Percentiles rank a stretch among this genome's conserved stretches.
Conservation (phyloP, 805 yeast genomes). For the Ogataea trehaloabstinens region DNA sequence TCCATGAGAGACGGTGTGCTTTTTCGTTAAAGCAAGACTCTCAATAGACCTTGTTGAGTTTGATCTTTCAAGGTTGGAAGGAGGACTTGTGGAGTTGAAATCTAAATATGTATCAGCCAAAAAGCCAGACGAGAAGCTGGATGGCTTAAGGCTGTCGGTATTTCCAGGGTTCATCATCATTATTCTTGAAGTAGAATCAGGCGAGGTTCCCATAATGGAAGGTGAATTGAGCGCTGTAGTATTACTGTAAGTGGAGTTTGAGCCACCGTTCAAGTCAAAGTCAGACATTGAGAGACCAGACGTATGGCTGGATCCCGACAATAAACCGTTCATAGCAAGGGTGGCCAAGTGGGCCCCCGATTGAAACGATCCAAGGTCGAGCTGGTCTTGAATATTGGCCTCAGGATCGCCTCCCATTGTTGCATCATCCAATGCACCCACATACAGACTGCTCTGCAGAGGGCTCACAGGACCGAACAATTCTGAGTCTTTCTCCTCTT, state of each 20-base stretch:
- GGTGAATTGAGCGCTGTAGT: slow-evolving; percentile 13
- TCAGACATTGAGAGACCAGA: slow-evolving; percentile 28
- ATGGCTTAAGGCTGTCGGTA: slow-evolving; percentile 2
- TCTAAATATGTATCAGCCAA: slow-evolving; percentile 15
- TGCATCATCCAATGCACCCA: not conserved
- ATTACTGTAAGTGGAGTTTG: slow-evolving; percentile 4
- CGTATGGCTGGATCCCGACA: slow-evolving; percentile 5
- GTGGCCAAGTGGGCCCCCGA: slow-evolving; percentile 32
- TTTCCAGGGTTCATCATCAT: slow-evolving; percentile 8
- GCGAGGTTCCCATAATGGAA: slow-evolving; percentile 16
- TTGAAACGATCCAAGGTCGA: slow-evolving; percentile 27
- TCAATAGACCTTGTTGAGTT: slow-evolving; percentile 15
- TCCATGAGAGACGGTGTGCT: slow-evolving; percentile 11
- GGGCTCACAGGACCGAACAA: slow-evolving; percentile 16
- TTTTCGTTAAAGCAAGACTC: slow-evolving; percentile 4
- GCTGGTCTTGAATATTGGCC: slow-evolving; percentile 1
- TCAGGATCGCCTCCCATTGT: not conserved
- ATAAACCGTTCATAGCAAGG: slow-evolving; percentile 28
- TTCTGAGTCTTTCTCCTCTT: slow-evolving; percentile 18
- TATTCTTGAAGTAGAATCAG: slow-evolving; percentile 11
- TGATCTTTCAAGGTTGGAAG: slow-evolving; percentile 17
- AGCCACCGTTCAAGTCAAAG: slow-evolving; percentile 19
- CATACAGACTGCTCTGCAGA: slow-evolving; percentile 6
- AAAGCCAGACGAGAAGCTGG: slow-evolving; percentile 9
- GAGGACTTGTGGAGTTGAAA: slow-evolving; percentile 13